Conservation (phyloP, 495 filamentous ascomycete species). For the Amphirosellinia nigrospora region DNA sequence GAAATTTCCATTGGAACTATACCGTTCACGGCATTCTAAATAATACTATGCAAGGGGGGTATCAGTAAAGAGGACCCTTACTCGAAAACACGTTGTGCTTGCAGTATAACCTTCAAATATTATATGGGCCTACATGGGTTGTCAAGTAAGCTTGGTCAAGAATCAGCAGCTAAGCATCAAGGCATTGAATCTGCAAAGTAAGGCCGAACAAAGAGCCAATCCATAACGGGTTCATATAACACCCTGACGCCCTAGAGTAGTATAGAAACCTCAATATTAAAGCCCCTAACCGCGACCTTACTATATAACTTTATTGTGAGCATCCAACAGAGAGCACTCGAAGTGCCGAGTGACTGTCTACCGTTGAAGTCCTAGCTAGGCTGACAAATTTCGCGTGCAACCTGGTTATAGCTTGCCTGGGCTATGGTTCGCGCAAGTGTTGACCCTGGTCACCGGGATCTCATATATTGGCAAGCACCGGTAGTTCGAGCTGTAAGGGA, state of each 20-base stretch:
- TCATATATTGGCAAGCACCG: not conserved
- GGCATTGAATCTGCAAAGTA: not conserved
- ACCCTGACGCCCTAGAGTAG: too few relatives aligned
- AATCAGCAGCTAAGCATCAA: not conserved
- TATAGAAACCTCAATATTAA: not conserved
- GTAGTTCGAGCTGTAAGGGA: conserved; percentile 10
- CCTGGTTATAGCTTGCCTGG: not conserved
- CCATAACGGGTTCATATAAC: not conserved
- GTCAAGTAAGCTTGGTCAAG: conserved; percentile 5
- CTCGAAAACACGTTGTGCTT: not conserved
- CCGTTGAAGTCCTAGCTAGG: not conserved
- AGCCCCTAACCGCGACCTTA: not conserved
- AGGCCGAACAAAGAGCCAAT: not conserved
- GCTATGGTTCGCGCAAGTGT: not conserved
- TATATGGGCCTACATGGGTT: conserved; percentile 13
- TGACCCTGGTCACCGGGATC: conserved; percentile 9
- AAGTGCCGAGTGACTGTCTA: too few relatives aligned
- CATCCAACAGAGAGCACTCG: not conserved
- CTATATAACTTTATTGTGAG: not conserved
- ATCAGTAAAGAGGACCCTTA: not conserved
- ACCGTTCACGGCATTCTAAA: not conserved
- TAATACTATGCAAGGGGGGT: not conserved
- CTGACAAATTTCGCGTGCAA: conserved; percentile 21
- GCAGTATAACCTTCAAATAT: not conserved
- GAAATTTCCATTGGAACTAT: not conserved